phyloP scores from a whole-genome alignment of 1,284 basidiomycete species.

The Tausonia pullulans region DNA sequence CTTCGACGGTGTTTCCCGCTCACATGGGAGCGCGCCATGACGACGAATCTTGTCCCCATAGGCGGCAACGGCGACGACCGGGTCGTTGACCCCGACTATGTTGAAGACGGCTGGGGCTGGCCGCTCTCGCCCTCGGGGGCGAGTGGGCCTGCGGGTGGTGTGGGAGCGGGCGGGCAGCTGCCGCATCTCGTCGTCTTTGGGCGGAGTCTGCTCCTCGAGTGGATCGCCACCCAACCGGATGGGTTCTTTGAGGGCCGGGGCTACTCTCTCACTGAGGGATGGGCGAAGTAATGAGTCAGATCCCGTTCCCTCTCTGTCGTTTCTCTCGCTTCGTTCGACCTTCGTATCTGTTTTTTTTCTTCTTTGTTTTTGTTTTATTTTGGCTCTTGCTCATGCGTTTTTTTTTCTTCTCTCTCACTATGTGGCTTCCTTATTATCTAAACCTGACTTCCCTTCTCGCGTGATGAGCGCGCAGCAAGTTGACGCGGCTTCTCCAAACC shows the following conservation, averaged over 20 bases:
- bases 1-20: constrained; percentile 3
- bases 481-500: too few relatives aligned
- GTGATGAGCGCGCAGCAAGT: too few relatives aligned
- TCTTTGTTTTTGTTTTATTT: too few relatives aligned
- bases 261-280: neutral
- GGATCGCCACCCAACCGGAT: neutral
- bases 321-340: neutral
- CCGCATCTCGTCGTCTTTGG: constrained; percentile 16
- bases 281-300: neutral
- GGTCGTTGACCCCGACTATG: constrained; percentile 9
- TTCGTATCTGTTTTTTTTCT: neutral
- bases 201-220: constrained; percentile 10
- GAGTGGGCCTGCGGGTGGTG: neutral
- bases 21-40: constrained; percentile 1
- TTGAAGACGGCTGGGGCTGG: constrained; percentile 14
- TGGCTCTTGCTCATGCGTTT: too few relatives aligned
- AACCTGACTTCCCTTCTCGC: too few relatives aligned
- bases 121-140: constrained; percentile 5
- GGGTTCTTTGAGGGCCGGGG: neutral
- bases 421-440: too few relatives aligned
- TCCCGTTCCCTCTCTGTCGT: neutral
- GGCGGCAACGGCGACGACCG: neutral
- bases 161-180: constrained; percentile 9
- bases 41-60: neutral
- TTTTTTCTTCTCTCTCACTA: too few relatives aligned